A percentile compares a stretch with the other conserved stretches of the same genome.
These are phyloP conservation scores for Chrysochromulina parva DNA, from an alignment of 78 protist genomes.

Conservation along the genomic window DNA sequence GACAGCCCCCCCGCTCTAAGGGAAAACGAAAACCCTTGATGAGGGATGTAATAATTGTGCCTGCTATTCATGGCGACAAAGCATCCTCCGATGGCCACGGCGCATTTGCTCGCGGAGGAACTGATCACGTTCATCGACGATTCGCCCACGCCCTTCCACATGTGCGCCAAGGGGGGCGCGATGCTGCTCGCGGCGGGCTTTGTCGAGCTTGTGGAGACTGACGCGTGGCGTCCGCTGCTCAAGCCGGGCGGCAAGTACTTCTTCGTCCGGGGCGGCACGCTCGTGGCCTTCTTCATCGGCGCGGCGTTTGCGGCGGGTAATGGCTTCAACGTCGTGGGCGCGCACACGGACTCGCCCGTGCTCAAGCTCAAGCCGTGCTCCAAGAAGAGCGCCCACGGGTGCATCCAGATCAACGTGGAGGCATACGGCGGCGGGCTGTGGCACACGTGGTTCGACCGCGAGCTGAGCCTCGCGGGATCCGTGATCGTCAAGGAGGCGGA, in stretches of 20 bases:
- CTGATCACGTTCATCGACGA: neutral
- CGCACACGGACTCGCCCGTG: slow-evolving; percentile 24
- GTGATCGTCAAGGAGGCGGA: neutral
- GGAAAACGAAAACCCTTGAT: no score
- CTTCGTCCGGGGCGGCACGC: slow-evolving; percentile 79
- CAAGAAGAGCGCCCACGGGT: slow-evolving; percentile 41
- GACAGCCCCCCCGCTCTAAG: no score
- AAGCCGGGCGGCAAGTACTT: slow-evolving; percentile 74
- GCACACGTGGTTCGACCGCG: slow-evolving; percentile 95
- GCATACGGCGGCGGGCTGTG: slow-evolving; percentile 94
- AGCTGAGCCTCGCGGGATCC: neutral
- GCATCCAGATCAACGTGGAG: slow-evolving; percentile 70
- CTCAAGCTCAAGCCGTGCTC: slow-evolving; percentile 7
- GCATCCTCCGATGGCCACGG: no score
- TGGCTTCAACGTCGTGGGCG: slow-evolving; percentile 53
- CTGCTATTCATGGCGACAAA: no score
- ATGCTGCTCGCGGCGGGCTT: slow-evolving; percentile 50
- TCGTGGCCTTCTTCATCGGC: slow-evolving; percentile 92
- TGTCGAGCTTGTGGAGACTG: slow-evolving; percentile 61
- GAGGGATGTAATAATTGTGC: no score
- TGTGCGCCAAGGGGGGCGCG: neutral
- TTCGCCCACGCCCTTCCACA: slow-evolving; percentile 30
- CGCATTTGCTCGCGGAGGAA: no score
- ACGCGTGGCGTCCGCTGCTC: slow-evolving; percentile 34
- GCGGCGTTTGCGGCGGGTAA: slow-evolving; percentile 48